Conservation (phyloP, 2,329 filamentous ascomycete species). For the Ambrosiella xylebori region DNA sequence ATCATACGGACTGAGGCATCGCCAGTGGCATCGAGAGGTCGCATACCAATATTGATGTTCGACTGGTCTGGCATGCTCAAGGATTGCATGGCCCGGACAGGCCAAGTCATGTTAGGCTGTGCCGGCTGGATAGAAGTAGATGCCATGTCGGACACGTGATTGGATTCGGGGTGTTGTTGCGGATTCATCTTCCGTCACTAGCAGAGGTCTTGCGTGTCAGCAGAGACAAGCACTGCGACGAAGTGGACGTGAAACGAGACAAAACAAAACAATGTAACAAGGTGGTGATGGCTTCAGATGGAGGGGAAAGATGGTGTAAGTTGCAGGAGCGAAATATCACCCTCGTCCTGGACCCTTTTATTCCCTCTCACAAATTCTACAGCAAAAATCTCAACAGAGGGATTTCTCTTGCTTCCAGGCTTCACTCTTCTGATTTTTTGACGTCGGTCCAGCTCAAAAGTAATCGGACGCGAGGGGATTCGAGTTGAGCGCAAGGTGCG, state of each 20-base stretch:
- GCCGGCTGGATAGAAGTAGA: background rate
- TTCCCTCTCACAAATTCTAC: slow-evolving; percentile 9
- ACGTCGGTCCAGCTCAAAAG: slow-evolving; percentile 9
- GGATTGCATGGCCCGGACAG: background rate
- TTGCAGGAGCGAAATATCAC: slow-evolving; percentile 8
- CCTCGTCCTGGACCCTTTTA: slow-evolving; percentile 2
- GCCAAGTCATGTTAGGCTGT: background rate
- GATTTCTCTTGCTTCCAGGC: background rate
- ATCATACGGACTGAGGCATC: background rate
- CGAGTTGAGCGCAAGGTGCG: slow-evolving; percentile 2
- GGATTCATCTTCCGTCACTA: slow-evolving; percentile 1
- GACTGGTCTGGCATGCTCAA: slow-evolving; percentile 7
- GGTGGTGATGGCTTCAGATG: background rate
- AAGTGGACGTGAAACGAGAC: slow-evolving; percentile 1
- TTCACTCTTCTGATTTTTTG: background rate
- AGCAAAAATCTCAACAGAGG: slow-evolving; percentile 2
- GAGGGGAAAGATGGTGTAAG: background rate
- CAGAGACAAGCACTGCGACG: background rate
- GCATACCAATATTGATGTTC: slow-evolving; percentile 2
- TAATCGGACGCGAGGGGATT: slow-evolving; percentile 10
- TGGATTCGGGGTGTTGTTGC: background rate
- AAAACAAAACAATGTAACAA: slow-evolving; percentile 2
- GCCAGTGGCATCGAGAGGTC: slow-evolving; percentile 4
- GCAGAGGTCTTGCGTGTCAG: background rate
- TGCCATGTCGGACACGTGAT: slow-evolving; percentile 3